Base-by-base conservation (phyloP, 2,329 filamentous ascomycete genomes). In the Fusarium nurragi region DNA sequence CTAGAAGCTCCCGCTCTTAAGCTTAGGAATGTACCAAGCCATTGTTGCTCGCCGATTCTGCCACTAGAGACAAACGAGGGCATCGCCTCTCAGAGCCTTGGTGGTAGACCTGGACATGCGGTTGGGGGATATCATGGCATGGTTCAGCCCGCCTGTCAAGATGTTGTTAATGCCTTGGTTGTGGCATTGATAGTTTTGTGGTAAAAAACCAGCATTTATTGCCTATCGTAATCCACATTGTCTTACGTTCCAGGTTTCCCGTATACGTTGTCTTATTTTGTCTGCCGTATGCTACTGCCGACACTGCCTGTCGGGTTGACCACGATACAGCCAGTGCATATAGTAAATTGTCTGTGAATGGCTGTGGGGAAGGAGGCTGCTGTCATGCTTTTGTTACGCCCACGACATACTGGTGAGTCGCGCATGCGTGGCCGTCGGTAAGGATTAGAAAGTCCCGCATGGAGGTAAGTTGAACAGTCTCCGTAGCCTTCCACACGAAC, bases 11-110 rank as follows among this genome's bases (percentile, higher is more conserved):
- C 46, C 32, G 40, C 48, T 49, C 54, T 23, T 43, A 38, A 30
- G 22, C 46, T 46, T 19, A 51, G 65, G 68, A 68, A 71, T 70
- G 68, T 62, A 57, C 47, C 53, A 69, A 67, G 63, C 43, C 19
- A 53, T 44, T 41, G 22, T 54, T 43, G 52, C 23, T 45, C 37
- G 40, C 26, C 11, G 37, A 37, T 32, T 28, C n/a, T 49, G 43
- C n/a, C 23, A 18, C 39, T 46, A 54, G 44, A 37, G 21, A 30
- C 30, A n/a, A 18, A 54, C 44, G 34, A 51, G 54, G 34, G 30
- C 28, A 59, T 34, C 41, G 41, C 52, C 48, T 50, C 39, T 28
- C 19, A 22, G 43, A 34, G 26, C 23, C 25, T 41, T 44, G 25
- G 10, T 16, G 40, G 46, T 36, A 45, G 23, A 16, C 37, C 37